These are phyloP conservation scores for Spatholobus suberectus DNA, from an alignment of 306 rosid genomes.

Conservation along the genomic window DNA sequence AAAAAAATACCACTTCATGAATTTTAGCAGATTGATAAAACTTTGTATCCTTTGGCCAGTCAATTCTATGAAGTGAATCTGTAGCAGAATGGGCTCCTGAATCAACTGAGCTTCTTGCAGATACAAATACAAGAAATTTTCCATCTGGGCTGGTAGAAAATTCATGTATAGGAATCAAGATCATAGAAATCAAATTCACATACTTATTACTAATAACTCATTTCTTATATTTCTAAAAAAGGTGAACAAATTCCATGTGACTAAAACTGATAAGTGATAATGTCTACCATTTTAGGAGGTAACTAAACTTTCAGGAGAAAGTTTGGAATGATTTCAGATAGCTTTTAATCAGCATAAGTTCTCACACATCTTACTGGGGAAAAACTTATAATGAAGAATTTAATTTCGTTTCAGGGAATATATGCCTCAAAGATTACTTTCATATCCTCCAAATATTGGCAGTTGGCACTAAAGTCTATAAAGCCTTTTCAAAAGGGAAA, in stretches of 20 bases:
- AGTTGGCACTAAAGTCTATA: not conserved
- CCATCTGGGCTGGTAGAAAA: constrained; percentile 89
- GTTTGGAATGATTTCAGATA: not conserved
- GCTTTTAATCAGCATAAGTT: constrained; percentile 25
- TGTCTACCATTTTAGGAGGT: not conserved
- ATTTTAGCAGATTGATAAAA: constrained; percentile 52
- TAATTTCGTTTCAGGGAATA: constrained; percentile 20
- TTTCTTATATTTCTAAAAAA: constrained; percentile 5
- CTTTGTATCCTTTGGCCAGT: constrained; percentile 68
- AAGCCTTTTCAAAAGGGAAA: not conserved
- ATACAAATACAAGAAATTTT: constrained; percentile 78
- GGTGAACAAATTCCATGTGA: constrained; percentile 21
- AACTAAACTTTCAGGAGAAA: not conserved
- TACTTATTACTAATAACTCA: constrained; percentile 22
- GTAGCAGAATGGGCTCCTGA: constrained; percentile 93
- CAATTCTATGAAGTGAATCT: constrained; percentile 90
- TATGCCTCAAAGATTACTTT: not conserved
- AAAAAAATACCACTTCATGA: constrained; percentile 74
- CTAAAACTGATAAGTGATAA: not conserved
- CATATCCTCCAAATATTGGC: constrained; percentile 18
- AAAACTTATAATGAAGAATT: not conserved
- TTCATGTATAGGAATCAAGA: constrained; percentile 40
- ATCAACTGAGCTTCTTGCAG: constrained; percentile 81
- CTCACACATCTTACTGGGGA: not conserved
- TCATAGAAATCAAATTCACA: constrained; percentile 19